phyloP scores from a whole-genome alignment of 306 rosid genomes.

The Aeschynomene evenia region DNA sequence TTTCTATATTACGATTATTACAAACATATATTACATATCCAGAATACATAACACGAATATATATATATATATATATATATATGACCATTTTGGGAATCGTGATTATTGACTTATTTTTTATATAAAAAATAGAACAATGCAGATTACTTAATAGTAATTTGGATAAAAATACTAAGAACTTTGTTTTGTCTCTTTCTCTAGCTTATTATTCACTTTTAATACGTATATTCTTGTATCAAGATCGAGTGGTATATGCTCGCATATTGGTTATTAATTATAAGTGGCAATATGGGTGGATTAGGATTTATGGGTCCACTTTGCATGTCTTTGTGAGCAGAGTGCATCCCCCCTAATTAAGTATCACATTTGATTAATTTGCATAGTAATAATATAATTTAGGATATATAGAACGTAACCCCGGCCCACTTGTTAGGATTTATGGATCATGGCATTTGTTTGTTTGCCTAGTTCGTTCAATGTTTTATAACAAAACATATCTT shows the following conservation, averaged over 20 bases:
- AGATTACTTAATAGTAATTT: too few species aligned
- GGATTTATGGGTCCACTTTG: conserved; percentile 43
- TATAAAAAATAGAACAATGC: too few species aligned
- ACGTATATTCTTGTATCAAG: not conserved
- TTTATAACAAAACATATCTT: conserved; percentile 29
- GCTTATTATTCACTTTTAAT: too few species aligned
- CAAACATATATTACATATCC: too few species aligned
- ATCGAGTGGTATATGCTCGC: not conserved
- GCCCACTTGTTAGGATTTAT: conserved; percentile 41
- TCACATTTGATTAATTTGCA: not conserved
- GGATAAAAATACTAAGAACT: too few species aligned
- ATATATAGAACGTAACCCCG: too few species aligned
- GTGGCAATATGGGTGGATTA: not conserved
- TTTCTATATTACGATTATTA: not conserved
- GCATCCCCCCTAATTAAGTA: conserved; percentile 47
- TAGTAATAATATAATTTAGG: too few species aligned
- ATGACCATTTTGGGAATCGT: too few species aligned
- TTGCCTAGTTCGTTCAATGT: conserved; percentile 39
- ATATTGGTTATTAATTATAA: too few species aligned
- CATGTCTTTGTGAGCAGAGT: conserved; percentile 44
- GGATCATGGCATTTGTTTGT: conserved; percentile 41
- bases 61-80: too few species aligned
- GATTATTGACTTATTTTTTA: too few species aligned
- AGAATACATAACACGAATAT: not conserved
- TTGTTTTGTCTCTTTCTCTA: not conserved